Evolutionary conservation across 495 filamentous ascomycete species (phyloP).

Genomic region (Penicillium lagena): DNA sequence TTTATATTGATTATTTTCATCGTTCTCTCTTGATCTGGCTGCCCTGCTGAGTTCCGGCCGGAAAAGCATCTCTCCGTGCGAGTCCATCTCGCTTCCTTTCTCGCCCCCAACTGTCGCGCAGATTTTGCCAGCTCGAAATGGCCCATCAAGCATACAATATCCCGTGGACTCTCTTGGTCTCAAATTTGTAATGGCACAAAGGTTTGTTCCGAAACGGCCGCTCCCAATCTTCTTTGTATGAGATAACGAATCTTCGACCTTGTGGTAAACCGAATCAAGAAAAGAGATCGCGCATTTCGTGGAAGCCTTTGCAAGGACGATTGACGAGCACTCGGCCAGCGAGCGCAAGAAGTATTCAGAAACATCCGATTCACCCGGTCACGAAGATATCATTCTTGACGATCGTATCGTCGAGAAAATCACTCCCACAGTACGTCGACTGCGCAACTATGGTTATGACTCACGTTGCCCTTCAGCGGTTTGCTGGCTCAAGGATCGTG

Average conservation of each 20-base stretch:
- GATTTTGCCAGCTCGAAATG: not conserved
- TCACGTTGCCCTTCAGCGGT: too few species aligned
- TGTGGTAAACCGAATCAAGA: slow-evolving; percentile 8
- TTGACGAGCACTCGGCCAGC: slow-evolving; percentile 8
- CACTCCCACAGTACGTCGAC: too few species aligned
- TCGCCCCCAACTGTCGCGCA: too few species aligned
- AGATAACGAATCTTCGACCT: slow-evolving; percentile 7
- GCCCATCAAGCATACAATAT: slow-evolving; percentile 16
- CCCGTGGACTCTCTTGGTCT: slow-evolving; percentile 7
- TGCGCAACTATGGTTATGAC: too few species aligned
- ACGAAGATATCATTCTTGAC: too few species aligned
- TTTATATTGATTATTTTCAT: too few species aligned
- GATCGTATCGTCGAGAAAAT: too few species aligned
- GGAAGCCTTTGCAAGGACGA: slow-evolving; percentile 6
- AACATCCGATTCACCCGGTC: not conserved
- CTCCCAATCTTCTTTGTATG: not conserved
- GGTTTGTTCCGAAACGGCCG: not conserved
- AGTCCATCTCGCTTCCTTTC: too few species aligned
- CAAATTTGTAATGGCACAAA: slow-evolving; percentile 7
- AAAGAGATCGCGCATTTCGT: slow-evolving; percentile 12
- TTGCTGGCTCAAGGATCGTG: too few species aligned
- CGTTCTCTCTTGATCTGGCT: too few species aligned
- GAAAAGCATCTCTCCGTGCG: too few species aligned
- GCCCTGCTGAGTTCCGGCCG: too few species aligned
- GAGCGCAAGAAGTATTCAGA: slow-evolving; percentile 14